Evolutionary conservation across 1,284 basidiomycete species (phyloP), one percentile per base, ranked within the genome.

Genomic region (Marasmius tenuissimus): DNA sequence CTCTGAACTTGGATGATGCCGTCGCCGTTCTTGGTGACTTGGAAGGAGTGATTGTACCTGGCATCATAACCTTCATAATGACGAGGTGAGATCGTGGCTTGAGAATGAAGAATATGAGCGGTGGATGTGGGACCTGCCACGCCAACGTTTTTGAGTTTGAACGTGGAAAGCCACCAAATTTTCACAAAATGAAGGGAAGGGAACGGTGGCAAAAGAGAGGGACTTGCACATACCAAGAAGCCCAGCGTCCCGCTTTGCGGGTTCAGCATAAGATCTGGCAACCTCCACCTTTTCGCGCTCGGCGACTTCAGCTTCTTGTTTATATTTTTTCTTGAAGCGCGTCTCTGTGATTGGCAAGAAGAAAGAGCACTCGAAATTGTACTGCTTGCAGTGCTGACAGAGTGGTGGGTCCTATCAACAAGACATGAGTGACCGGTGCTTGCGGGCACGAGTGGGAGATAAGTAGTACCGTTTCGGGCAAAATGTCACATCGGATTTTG

Each of bases 261-360:
- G n/a, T 18, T 37, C 27, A 18, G 34, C 11, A 33, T 16, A 11
- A n/a, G 52, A 54, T 7, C 64, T 63, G 66, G 70, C 75, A 38
- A 65, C 72, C 67, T 72, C 78, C 56, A 73, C 71, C 67, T 77
- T 83, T 68, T 86, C 79, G 66, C 77, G 75, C 47, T 78, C 75
- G 0, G 77, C 77, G 0, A 79, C 76, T 65, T 93, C 90, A 67
- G 90, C 89, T 66, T 89, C 89, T 50, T 85, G 65, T 68, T 91
- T 90, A 20, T 47, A 47, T 78, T 95, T 94, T 81, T 97, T 97
- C 81, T 98, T 98, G 84, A 98, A 98, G 12, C 96, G 88, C 0
- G 96, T 99, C 75, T 98, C 97, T 18, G 96, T 95, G 70, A 99
- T 98, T 56, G 97, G 97, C 20, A 98, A 85, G 81, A 97, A 97